phyloP scores from a whole-genome alignment of 441 rosid genomes.

The Viola pubescens region DNA sequence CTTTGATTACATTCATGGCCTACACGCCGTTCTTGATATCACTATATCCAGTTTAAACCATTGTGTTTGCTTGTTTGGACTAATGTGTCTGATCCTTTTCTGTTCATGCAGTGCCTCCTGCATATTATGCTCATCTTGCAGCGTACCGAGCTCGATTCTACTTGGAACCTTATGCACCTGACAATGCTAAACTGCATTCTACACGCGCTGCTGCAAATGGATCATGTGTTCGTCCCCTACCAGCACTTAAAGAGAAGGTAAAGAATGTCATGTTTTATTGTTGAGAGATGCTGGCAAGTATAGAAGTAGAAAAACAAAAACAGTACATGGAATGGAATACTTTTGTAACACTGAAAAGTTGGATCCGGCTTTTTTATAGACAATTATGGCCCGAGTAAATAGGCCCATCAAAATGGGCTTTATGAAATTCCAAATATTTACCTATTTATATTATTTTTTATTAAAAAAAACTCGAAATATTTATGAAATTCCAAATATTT shows the following conservation, averaged over 20 bases:
- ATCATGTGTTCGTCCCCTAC: constrained; percentile 56
- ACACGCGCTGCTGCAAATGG: constrained; percentile 21
- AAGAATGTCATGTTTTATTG: constrained; percentile 94
- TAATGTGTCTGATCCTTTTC: not conserved
- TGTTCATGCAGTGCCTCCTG: not conserved
- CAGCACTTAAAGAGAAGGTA: constrained; percentile 80
- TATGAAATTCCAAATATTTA: too few species aligned
- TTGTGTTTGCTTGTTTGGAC: not conserved
- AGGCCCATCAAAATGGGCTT: too few species aligned
- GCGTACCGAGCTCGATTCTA: constrained; percentile 3
- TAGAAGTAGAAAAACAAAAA: not conserved
- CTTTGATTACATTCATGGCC: not conserved
- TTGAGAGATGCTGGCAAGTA: too few species aligned
- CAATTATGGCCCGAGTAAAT: too few species aligned
- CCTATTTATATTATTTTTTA: too few species aligned
- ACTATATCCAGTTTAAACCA: not conserved
- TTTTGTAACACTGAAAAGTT: not conserved
- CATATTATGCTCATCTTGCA: not conserved
- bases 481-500: too few species aligned
- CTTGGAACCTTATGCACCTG: not conserved
- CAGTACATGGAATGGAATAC: not conserved
- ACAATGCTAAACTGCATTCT: not conserved
- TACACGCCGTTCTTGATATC: not conserved
- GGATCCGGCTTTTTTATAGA: too few species aligned
- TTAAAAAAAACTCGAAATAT: too few species aligned